A percentile compares a stretch with the other conserved stretches of the same genome.
phyloP scores from a whole-genome alignment of 495 filamentous ascomycete genomes.

The Tuber melanosporum region DNA sequence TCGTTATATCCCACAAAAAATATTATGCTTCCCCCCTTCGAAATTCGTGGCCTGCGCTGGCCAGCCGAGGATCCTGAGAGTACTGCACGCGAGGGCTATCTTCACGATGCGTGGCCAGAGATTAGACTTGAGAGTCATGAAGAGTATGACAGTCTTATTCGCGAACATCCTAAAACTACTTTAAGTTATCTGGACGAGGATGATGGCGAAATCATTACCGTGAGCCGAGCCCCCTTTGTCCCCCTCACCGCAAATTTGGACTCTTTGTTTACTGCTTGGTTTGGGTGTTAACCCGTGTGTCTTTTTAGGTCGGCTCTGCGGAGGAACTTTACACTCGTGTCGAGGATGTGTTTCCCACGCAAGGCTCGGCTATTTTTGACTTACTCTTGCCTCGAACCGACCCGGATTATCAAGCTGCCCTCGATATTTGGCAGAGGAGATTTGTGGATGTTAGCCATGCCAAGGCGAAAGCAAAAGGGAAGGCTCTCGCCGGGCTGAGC shows the following conservation, averaged over 20 bases:
- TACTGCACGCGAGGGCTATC: slow-evolving; percentile 14
- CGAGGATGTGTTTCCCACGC: slow-evolving; percentile 34
- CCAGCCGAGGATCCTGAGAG: slow-evolving; percentile 24
- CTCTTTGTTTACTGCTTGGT: background rate
- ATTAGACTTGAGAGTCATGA: slow-evolving; percentile 28
- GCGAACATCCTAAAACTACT: slow-evolving; percentile 48
- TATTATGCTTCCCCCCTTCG: slow-evolving; percentile 43
- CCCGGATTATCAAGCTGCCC: slow-evolving; percentile 20
- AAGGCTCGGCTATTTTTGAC: slow-evolving; percentile 37
- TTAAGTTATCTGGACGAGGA: slow-evolving; percentile 54
- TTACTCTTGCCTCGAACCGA: slow-evolving; percentile 26
- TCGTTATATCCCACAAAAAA: slow-evolving; percentile 2
- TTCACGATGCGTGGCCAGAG: slow-evolving; percentile 18
- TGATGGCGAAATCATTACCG: slow-evolving; percentile 52
- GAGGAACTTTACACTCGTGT: slow-evolving; percentile 35
- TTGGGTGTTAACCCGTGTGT: background rate
- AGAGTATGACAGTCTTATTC: slow-evolving; percentile 50
- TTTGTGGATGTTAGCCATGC: slow-evolving; percentile 13
- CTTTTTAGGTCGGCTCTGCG: slow-evolving; percentile 37
- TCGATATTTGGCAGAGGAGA: slow-evolving; percentile 27
- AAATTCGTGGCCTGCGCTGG: slow-evolving; percentile 41
- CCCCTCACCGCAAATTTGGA: background rate
- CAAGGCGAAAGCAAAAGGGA: slow-evolving; percentile 31
- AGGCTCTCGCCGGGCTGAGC: slow-evolving; percentile 11
- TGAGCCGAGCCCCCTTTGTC: slow-evolving; percentile 38